Percentiles rank a stretch among this genome's conserved stretches.
Conservation (phyloP, 2,329 filamentous ascomycete genomes). For the Alternaria brassicicola region DNA sequence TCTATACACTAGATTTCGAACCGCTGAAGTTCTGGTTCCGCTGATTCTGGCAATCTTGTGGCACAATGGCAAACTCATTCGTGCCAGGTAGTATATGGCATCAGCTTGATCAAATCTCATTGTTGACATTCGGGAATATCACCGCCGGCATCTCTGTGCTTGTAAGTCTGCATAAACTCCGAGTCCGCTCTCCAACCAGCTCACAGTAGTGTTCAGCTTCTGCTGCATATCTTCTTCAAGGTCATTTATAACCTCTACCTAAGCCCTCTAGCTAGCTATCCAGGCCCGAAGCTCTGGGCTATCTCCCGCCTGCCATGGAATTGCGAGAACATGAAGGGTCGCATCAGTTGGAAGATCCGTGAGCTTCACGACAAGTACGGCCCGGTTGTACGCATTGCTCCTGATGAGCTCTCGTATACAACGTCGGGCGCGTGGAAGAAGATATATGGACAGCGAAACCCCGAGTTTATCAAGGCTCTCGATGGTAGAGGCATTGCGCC, state of each 20-base stretch:
- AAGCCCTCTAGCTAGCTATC: constrained; percentile 11
- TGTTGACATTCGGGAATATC: background rate
- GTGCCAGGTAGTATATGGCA: background rate
- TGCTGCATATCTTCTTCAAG: background rate
- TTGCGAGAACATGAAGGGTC: constrained; percentile 1
- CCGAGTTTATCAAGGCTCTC: constrained; percentile 10
- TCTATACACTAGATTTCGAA: background rate
- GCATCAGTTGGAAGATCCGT: constrained; percentile 5
- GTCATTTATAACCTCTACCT: constrained; percentile 10
- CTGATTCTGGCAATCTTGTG: background rate
- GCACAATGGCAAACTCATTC: background rate
- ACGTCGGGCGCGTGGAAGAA: constrained; percentile 11
- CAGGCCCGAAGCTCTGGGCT: constrained; percentile 14
- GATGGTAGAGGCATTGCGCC: constrained; percentile 12
- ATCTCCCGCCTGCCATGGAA: constrained; percentile 14
- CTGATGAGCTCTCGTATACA: constrained; percentile 9
- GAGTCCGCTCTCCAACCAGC: background rate
- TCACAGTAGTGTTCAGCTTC: background rate
- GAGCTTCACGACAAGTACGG: constrained; percentile 10
- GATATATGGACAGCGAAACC: constrained; percentile 15
- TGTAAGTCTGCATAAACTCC: background rate
- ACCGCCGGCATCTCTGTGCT: background rate
- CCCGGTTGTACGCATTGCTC: constrained; percentile 7
- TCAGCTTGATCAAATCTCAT: background rate
- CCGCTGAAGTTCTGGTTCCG: background rate